These are phyloP conservation scores for Acmispon strigosus DNA, from an alignment of 306 rosid genomes.

Conservation along the genomic window DNA sequence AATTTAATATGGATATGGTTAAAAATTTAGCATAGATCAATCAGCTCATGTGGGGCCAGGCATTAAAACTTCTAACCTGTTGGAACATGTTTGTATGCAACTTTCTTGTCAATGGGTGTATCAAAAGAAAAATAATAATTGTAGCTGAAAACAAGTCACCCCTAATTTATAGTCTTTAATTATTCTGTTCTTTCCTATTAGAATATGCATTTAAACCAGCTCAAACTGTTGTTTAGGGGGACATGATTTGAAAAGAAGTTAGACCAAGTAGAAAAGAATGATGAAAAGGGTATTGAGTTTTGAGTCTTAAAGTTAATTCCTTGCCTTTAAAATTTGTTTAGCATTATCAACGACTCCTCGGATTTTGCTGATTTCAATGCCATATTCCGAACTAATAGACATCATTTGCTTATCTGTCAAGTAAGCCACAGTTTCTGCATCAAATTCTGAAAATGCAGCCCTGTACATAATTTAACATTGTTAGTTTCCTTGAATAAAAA, in stretches of 20 bases:
- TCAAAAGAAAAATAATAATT: constrained; percentile 2
- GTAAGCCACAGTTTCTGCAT: constrained; percentile 67
- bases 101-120: constrained; percentile 24
- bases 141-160: constrained; percentile 14
- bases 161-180: background rate
- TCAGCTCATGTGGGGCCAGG: constrained; percentile 29
- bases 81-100: constrained; percentile 33
- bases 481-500: constrained; percentile 1
- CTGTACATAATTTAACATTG: constrained; percentile 28
- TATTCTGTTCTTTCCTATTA: constrained; percentile 20
- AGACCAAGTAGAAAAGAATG: constrained; percentile 19
- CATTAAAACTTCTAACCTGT: constrained; percentile 25
- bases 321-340: constrained; percentile 75
- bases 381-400: constrained; percentile 57
- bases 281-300: constrained; percentile 6
- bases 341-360: constrained; percentile 94
- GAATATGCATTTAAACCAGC: constrained; percentile 26
- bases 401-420: constrained; percentile 84
- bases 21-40: constrained; percentile 7
- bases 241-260: constrained; percentile 20
- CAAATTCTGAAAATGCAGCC: constrained; percentile 82
- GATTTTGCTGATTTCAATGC: constrained; percentile 80
- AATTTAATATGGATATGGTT: background rate
- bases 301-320: background rate
- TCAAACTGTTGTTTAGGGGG: constrained; percentile 11